Evolutionary conservation across 495 filamentous ascomycete genomes (phyloP).

Genomic region (Cercophora newfieldiana): DNA sequence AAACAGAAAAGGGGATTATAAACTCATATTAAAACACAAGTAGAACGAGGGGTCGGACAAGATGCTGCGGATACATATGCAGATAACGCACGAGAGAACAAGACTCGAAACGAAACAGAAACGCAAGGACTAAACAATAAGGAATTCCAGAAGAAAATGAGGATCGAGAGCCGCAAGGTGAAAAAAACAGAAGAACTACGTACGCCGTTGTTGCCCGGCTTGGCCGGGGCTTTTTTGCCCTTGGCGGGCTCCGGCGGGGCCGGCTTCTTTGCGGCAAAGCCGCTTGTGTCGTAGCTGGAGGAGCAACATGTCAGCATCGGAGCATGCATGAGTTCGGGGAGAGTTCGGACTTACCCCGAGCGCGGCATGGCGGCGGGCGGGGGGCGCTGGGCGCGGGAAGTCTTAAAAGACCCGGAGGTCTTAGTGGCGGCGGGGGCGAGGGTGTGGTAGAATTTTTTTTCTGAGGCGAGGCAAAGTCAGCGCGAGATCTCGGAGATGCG

Average conservation of each 20-base stretch:
- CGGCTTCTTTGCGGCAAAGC: not conserved
- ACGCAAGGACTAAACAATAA: too few species aligned
- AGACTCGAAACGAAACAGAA: not conserved
- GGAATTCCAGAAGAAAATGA: not conserved
- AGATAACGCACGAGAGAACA: not conserved
- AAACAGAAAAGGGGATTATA: not conserved
- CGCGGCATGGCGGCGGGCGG: not conserved
- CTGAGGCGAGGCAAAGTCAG: not conserved
- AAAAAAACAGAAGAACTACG: not conserved
- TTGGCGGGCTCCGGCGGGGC: not conserved
- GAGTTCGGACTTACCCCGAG: not conserved
- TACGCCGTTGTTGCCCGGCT: constrained; percentile 1
- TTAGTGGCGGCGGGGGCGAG: too few species aligned
- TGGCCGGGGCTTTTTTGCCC: too few species aligned
- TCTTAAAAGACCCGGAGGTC: not conserved
- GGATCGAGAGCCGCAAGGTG: not conserved
- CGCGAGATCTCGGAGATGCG: not conserved
- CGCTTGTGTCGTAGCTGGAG: constrained; percentile 24
- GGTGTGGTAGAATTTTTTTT: not conserved
- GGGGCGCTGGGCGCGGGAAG: not conserved
- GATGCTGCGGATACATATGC: too few species aligned
- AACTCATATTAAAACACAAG: not conserved
- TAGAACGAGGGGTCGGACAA: not conserved
- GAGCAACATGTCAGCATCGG: not conserved
- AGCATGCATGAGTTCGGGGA: not conserved